These are phyloP conservation scores for Botrytis deweyae DNA, from an alignment of 2,329 filamentous ascomycete genomes.

Conservation along the genomic window DNA sequence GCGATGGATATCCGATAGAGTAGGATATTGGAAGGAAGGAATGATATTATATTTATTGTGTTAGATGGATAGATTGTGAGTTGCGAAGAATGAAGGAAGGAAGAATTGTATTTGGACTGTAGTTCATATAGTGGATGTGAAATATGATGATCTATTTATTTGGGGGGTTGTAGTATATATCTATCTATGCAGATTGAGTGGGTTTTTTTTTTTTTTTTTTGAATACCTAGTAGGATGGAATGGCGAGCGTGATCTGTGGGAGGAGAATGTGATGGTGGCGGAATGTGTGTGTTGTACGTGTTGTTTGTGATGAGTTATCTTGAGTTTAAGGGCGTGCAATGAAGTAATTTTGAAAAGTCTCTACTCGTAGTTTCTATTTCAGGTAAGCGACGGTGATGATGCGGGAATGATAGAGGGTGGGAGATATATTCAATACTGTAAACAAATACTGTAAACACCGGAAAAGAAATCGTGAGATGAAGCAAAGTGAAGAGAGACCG, in stretches of 20 bases:
- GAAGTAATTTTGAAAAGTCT: no score
- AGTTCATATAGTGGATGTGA: no score
- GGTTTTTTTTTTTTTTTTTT: neutral
- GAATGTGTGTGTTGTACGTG: neutral
- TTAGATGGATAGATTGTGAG: neutral
- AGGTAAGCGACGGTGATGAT: neutral
- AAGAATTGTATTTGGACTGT: no score
- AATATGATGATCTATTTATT: neutral
- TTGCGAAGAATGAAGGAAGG: no score
- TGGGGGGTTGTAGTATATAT: neutral
- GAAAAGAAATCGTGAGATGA: neutral
- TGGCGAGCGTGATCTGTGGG: rapidly evolving
- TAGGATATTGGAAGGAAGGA: neutral
- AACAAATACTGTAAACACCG: neutral
- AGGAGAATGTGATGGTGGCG: neutral
- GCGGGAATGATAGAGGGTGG: rapidly evolving
- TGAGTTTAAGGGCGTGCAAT: neutral
- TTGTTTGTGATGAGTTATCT: neutral
- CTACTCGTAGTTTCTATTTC: neutral
- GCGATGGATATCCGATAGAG: neutral
- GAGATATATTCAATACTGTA: neutral
- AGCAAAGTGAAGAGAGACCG: neutral
- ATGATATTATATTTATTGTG: neutral
- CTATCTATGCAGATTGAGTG: neutral
- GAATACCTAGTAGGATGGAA: neutral